Base-by-base conservation (phyloP, 805 yeast species). In the Wickerhamiella australiensis region DNA sequence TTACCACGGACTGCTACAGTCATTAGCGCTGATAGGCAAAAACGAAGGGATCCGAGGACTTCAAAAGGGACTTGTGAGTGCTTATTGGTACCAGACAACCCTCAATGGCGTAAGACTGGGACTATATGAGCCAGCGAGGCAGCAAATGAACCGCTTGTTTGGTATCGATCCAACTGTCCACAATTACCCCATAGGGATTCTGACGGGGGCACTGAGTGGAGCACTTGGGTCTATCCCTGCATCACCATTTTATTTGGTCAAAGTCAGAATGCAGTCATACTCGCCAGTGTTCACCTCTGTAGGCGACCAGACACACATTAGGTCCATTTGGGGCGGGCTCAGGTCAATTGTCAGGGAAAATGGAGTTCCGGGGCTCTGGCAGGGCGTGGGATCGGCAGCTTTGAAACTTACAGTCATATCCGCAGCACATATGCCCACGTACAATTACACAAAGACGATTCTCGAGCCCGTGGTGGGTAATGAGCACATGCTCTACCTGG, bases 181-280 rank as follows among this genome's bases (percentile, higher is more conserved):
- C 8, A 76, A 73, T 54, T 81, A 78, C 60, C 57, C 70, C 9
- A 74, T 90, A 38, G 87, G 87, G 59, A 81, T 90, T n/a, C 61
- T 72, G 31, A 74, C 95, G 0, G 98, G 97, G 54, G 84, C 85
- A 6, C 55, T 76, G 2, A 81, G 94, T 2, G 97, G 97, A 51
- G 75, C 81, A 20, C 79, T 86, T 41, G 97, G 97, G 51, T 96
- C 96, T n/a, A 68, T 82, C 22, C 59, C 84, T 25, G 95, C 96
- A 3, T 85, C 95, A 2, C 98, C 98, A 11, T 76, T 92, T 61
- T 92, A 85, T 63, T 74, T 92, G 57, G 79, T 92, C 57, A 92
- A 92, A 69, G 92, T 96, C 1, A 76, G 98, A 71, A 85, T 92
- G 94, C 98, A 92, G 70, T 83, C 96, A 1, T 92, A 78, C 65